phyloP scores from a whole-genome alignment of 768 basidiomycete genomes.

The Tricholoma hemisulphureum region DNA sequence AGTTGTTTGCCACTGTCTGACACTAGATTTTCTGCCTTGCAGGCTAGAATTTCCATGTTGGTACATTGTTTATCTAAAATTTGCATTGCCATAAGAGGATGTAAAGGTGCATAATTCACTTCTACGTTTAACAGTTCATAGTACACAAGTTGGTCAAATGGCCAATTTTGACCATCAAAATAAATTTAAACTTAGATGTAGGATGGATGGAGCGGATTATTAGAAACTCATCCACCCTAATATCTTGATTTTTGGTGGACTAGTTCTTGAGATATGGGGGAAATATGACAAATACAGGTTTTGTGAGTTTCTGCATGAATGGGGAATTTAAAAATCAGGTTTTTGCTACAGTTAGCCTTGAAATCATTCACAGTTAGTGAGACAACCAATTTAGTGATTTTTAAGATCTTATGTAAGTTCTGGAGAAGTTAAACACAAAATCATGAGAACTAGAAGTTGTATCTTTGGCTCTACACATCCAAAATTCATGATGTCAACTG shows the following conservation, averaged over 20 bases:
- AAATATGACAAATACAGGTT: background rate
- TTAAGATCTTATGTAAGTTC: background rate
- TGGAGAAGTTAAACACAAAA: background rate
- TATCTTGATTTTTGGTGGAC: background rate
- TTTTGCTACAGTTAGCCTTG: background rate
- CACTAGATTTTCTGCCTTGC: background rate
- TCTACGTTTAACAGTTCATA: background rate
- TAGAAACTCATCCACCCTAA: background rate
- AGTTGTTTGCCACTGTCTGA: background rate
- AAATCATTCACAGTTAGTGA: background rate
- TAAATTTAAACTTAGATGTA: no score
- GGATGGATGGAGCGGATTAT: no score
- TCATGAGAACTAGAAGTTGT: background rate
- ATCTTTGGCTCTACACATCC: background rate
- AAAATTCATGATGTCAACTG: background rate
- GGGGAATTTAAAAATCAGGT: background rate
- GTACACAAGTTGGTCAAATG: background rate
- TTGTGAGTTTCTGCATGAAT: background rate
- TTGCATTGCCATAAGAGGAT: background rate
- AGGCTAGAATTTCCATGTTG: background rate
- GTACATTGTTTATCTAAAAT: background rate
- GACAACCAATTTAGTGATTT: background rate
- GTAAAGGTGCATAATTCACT: background rate
- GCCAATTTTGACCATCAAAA: no score
- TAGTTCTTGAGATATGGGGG: background rate